Base-by-base conservation (phyloP, 2,329 filamentous ascomycete species). In the Nemania sp. region DNA sequence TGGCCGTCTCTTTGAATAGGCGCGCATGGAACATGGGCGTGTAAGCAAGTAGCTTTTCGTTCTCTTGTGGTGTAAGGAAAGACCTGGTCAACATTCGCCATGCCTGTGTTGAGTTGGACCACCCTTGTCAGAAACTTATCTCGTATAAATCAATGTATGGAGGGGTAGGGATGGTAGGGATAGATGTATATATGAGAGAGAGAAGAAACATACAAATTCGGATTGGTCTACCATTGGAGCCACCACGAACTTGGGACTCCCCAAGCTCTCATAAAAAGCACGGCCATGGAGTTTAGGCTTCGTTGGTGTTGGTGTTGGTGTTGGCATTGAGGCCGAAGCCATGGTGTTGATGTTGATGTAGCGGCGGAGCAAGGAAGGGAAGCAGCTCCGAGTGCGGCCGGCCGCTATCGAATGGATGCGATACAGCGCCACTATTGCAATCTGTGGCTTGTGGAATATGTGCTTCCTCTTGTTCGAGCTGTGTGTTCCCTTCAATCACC, bases 191-290 rank as follows among this genome's bases (percentile, higher is more conserved):
- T 13, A 3, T 49, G 27, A 38, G 15, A 24, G 26, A n/a, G 20
- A 68, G 18, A 22, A 27, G 4, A n/a, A 38, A 84, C 91, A 72
- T 84, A 97, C 94, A 83, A 98, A 98, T 84, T 99, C 96, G 35
- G 94, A 98, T 80, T 98, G 93, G 77, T 99, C 95, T 24, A 99
- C 96, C 96, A 99, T 99, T 41, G 96, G 96, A 38, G 96, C 96
- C 63, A 99, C 87, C 32, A 99, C 89, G 72, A 92, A 90, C 81
- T 93, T 97, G 1, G 96, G 96, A 68, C 92, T 94, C 24, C 96
- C 96, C 69, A 99, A 92, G 77, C 93, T 97, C 82, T 98, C 90
- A 77, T 98, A 99, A 79, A 99, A 98, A 13, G 92, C 92, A 66
- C 96, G 86, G 0, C 96, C 96, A 74, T 92, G 89, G 24, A 97